Evolutionary conservation across 108 stramenopile genomes (phyloP), one percentile per base, ranked within the genome.

Genomic region (Pelagomonas calceolata): DNA sequence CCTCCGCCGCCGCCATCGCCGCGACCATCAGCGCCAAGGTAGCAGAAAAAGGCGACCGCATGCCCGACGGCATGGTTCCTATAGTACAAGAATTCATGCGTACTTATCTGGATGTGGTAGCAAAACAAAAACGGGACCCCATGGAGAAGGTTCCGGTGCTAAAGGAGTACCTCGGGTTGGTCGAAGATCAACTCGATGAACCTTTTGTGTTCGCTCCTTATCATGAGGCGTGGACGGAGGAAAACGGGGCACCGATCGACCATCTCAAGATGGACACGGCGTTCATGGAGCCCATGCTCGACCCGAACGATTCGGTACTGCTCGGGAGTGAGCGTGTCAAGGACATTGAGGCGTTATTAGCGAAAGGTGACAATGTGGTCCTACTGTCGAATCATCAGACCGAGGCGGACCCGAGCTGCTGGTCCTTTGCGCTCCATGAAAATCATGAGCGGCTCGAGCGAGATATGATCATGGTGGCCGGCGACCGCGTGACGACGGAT

Each of bases 401-500:
- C 37, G 95, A 97, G 82, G 95, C 95, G 18, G 95, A 97, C 80
- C 95, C 95, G 15, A 93, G 94, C 79, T 92, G 92, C 66, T 81
- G 94, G 67, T 85, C 85, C 36, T 69, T 78, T 68, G 69, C 85
- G 39, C 76, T 94, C 70, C 81, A 92, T 71, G 39, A 12, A 5
- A 82, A 81, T 46, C 78, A 82, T 44, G 89, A 82, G 18, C 83
- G 88, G 0, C 74, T 91, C 68, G 94, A 91, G 15, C 82, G 80
- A 16, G 46, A 84, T 14, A 70, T 95, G 30, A 79, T 86, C 65
- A 93, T 89, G 72, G 91, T 97, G 32, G 95, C 95, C 10, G 95
- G 95, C 64, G 94, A 97, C 83, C 92, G 94, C 76, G 95, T 97
- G 0, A 97, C 95, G 4, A 93, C 91, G 0, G 92, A 95, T 73